Percentiles rank a stretch among this genome's conserved stretches.
Conservation (phyloP, 2,329 filamentous ascomycete species). For the Scedosporium minutisporum region DNA sequence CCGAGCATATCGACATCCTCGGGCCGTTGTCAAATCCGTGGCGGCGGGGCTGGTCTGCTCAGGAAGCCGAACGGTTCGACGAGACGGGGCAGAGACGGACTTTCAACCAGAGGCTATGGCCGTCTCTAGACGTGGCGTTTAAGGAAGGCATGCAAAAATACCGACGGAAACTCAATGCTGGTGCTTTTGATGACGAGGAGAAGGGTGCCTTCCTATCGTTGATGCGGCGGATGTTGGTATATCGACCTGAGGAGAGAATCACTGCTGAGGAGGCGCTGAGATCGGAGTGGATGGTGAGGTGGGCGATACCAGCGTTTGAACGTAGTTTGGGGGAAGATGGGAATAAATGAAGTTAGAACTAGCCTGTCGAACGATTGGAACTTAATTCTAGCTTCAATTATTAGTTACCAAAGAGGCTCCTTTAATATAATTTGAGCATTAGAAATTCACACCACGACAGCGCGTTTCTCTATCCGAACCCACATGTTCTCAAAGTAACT, state of each 20-base stretch:
- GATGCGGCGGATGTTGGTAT: conserved; percentile 20
- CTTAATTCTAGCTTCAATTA: too few relatives aligned
- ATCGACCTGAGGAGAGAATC: conserved; percentile 17
- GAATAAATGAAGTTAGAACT: background rate
- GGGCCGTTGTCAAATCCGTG: conserved; percentile 9
- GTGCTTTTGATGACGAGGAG: conserved; percentile 13
- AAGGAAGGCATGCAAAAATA: conserved; percentile 14
- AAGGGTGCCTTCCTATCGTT: conserved; percentile 15
- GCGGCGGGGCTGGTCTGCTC: conserved; percentile 7
- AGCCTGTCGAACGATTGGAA: too few relatives aligned
- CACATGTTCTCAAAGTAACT: conserved; percentile 31
- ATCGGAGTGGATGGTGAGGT: conserved; percentile 25
- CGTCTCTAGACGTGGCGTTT: conserved; percentile 17
- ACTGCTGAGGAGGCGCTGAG: conserved; percentile 18
- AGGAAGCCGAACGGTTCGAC: conserved; percentile 1
- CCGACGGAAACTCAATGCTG: conserved; percentile 10
- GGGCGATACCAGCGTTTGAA: conserved; percentile 11
- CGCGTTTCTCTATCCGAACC: conserved; percentile 19
- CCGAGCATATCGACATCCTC: conserved; percentile 15
- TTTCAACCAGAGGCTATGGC: conserved; percentile 10
- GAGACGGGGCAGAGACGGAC: background rate
- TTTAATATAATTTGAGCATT: too few relatives aligned
- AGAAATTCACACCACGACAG: conserved; percentile 3
- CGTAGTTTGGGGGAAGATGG: background rate
- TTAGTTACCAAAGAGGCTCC: too few relatives aligned